These are phyloP conservation scores for Hanseniaspora uvarum DNA, from an alignment of 1,139 yeast species.

Conservation along the genomic window DNA sequence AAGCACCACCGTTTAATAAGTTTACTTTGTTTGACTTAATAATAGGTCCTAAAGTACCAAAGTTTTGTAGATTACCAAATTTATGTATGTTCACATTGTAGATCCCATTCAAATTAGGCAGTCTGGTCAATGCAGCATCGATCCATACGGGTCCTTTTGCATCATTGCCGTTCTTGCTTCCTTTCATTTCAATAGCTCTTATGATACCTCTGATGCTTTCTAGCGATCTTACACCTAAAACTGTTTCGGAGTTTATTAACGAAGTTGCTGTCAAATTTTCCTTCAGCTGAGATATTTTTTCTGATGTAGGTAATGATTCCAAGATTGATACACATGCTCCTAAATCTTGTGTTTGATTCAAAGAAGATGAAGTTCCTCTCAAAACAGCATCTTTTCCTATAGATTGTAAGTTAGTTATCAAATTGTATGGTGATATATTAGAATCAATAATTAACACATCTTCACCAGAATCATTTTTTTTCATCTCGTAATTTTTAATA, in stretches of 20 bases:
- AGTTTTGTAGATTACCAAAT: constrained; percentile 47
- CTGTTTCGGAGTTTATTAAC: constrained; percentile 13
- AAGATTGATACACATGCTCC: constrained; percentile 79
- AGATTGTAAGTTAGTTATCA: constrained; percentile 13
- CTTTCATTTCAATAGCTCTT: constrained; percentile 34
- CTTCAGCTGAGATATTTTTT: not conserved
- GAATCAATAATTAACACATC: constrained; percentile 8
- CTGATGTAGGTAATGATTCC: constrained; percentile 34
- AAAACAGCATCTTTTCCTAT: constrained; percentile 78
- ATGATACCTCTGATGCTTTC: constrained; percentile 65
- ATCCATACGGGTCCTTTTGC: constrained; percentile 38
- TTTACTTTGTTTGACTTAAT: not conserved
- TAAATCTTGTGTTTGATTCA: constrained; percentile 38
- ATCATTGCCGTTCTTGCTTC: not conserved
- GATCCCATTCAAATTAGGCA: constrained; percentile 49
- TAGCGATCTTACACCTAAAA: constrained; percentile 18
- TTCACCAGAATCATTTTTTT: constrained; percentile 3
- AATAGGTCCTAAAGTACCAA: constrained; percentile 2
- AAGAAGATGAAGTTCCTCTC: constrained; percentile 51
- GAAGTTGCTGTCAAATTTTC: constrained; percentile 5
- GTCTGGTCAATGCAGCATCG: constrained; percentile 70
- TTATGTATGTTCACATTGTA: constrained; percentile 55
- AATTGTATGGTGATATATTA: constrained; percentile 14
- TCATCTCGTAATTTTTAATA: not conserved
- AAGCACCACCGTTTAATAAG: constrained; percentile 2